Percentiles rank a stretch among this genome's conserved stretches.
These are phyloP conservation scores for Metschnikowia peoriensis DNA, from an alignment of 805 yeast genomes.

Conservation along the genomic window DNA sequence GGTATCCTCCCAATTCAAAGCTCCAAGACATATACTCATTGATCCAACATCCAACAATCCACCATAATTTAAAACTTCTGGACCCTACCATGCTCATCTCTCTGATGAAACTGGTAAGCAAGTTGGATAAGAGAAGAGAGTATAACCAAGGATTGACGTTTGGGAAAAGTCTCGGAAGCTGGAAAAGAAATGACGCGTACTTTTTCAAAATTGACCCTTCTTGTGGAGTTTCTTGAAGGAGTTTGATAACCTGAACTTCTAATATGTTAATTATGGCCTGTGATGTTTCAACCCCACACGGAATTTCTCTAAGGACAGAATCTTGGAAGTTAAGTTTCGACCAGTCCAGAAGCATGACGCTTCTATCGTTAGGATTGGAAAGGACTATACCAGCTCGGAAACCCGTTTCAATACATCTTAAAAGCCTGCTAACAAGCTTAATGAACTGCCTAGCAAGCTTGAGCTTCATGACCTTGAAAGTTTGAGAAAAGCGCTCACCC, in stretches of 20 bases:
- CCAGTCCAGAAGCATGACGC: constrained; percentile 61
- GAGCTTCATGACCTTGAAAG: constrained; percentile 51
- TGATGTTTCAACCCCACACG: constrained; percentile 41
- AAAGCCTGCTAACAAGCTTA: constrained; percentile 50
- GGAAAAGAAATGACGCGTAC: constrained; percentile 30
- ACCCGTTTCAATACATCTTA: constrained; percentile 54
- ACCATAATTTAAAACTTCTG: constrained; percentile 68
- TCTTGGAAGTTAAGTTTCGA: constrained; percentile 45
- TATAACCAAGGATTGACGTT: constrained; percentile 56
- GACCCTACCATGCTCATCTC: constrained; percentile 61
- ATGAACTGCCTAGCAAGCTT: constrained; percentile 53
- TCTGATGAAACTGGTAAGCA: constrained; percentile 57
- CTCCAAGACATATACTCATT: constrained; percentile 70
- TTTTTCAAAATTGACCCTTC: constrained; percentile 23
- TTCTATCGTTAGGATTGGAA: constrained; percentile 40
- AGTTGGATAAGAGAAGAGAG: constrained; percentile 49
- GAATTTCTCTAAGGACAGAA: constrained; percentile 49
- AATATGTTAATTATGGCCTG: constrained; percentile 34
- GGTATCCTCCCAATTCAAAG: constrained; percentile 60
- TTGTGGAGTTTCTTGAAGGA: constrained; percentile 20
- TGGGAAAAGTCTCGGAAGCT: constrained; percentile 47
- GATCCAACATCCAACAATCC: constrained; percentile 72
- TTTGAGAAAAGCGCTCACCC: constrained; percentile 45
- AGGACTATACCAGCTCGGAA: constrained; percentile 48
- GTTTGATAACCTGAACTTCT: constrained; percentile 30